Conservation (phyloP, 768 basidiomycete genomes). For the Leccinum fibrillosum region DNA sequence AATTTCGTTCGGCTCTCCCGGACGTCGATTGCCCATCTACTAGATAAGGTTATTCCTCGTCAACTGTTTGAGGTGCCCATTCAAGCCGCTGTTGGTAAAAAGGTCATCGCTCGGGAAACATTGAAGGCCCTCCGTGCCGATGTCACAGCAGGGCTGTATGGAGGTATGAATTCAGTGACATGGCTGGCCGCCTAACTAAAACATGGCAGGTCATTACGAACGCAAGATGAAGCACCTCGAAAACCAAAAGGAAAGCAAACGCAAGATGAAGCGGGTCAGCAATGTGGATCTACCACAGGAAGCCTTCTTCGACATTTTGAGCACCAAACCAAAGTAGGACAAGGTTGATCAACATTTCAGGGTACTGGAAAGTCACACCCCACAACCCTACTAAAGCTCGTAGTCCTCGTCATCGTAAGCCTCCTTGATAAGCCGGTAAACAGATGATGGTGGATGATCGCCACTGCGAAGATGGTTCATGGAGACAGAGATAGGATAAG, state of each 20-base stretch:
- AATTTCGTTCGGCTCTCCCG: background rate
- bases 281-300: constrained; percentile 90
- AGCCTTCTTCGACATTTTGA: constrained; percentile 90
- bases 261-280: constrained; percentile 83
- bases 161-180: constrained; percentile 44
- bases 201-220: constrained; percentile 71
- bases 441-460: constrained; percentile 93
- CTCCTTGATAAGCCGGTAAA: constrained; percentile 90
- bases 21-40: constrained; percentile 25
- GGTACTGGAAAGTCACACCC: background rate
- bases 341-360: background rate
- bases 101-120: constrained; percentile 86
- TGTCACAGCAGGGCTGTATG: constrained; percentile 92
- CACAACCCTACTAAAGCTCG: constrained; percentile 43
- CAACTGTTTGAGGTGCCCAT: constrained; percentile 95
- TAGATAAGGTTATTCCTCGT: constrained; percentile 88
- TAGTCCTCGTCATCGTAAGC: constrained; percentile 95
- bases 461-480: constrained; percentile 51
- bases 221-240: constrained; percentile 87
- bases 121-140: constrained; percentile 84
- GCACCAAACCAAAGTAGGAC: constrained; percentile 43
- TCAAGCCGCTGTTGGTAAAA: constrained; percentile 86
- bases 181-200: background rate
- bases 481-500: background rate
- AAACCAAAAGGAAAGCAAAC: constrained; percentile 93